Conservation (phyloP, 768 basidiomycete genomes). For the Termitomyces heimii region DNA sequence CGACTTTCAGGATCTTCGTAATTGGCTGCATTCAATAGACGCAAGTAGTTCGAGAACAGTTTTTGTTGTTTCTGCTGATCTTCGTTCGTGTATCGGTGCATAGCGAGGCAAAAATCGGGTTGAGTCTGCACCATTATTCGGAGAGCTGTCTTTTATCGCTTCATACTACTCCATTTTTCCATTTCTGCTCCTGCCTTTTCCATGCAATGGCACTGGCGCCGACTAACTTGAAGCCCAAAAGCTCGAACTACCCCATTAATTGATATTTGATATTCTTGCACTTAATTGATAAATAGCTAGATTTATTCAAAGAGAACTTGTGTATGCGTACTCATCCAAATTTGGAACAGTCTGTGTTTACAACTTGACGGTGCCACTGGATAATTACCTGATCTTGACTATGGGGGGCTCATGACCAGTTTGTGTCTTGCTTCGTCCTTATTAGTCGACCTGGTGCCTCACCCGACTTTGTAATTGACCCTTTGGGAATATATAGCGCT, state of each 20-base stretch:
- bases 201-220: not conserved
- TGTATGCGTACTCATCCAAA: not conserved
- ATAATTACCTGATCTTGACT: too few species aligned
- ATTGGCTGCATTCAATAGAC: not conserved
- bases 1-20: not conserved
- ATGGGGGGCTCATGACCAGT: too few species aligned
- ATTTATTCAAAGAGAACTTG: not conserved
- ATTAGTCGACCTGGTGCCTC: too few species aligned
- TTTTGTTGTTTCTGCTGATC: not conserved
- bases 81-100: not conserved
- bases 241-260: not conserved
- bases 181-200: not conserved
- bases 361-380: too few species aligned
- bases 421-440: too few species aligned
- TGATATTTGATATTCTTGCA: not conserved
- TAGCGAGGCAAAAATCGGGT: not conserved
- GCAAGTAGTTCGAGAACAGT: not conserved
- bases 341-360: too few species aligned
- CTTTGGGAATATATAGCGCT: too few species aligned
- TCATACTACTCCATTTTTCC: not conserved
- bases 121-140: not conserved
- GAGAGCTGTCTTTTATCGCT: not conserved
- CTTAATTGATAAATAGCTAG: not conserved
- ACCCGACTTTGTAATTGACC: too few species aligned
- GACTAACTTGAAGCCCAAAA: not conserved